Evolutionary conservation across 805 yeast genomes (phyloP), one percentile per base, ranked within the genome.

Genomic region (Starmerella riodocensis): DNA sequence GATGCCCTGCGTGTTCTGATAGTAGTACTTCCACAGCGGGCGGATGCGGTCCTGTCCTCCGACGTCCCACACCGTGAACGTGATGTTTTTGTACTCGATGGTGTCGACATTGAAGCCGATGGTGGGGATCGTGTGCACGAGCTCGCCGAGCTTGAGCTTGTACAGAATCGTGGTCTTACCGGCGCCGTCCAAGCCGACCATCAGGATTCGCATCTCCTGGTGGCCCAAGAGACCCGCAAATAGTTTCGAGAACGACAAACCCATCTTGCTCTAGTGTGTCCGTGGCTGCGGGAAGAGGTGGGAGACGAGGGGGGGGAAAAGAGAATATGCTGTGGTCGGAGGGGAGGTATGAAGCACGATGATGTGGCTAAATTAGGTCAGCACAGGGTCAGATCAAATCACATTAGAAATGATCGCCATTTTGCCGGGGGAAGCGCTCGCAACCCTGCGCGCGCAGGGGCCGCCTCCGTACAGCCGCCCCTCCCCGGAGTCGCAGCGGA

Each of bases 11-110:
- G 96, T 85, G 74, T 88, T 88, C 69, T 88, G 94, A 82, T 77
- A 88, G 66, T 88, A 88, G 68, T 88, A 93, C 76, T 96, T 81
- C 97, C 97, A 88, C 65, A 88, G 71, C 45, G 97, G 95, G 70
- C 97, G 82, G 60, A 88, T 88, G 70, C 86, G 86, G 67, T 85
- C 95, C 72, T 88, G 97, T 75, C 97, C 97, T 80, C 97, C 97
- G 55, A 86, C 95, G 75, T 88, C 97, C 97, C 96, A 85, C 50
- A 85, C 95, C 45, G 94, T 84, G 70, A 85, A 85, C 32, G 93
- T 79, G 65, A 85, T 83, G 77, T 85, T 85, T 71, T 85, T 85
- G 73, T 85, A 84, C 71, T 85, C 94, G 57, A 85, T 94, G 47
- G 95, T 85, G 69, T 85, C 96, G 54, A 85, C 96, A 64, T 85